Base-by-base conservation (phyloP, 1,284 basidiomycete genomes). In the Ganoderma sp. region DNA sequence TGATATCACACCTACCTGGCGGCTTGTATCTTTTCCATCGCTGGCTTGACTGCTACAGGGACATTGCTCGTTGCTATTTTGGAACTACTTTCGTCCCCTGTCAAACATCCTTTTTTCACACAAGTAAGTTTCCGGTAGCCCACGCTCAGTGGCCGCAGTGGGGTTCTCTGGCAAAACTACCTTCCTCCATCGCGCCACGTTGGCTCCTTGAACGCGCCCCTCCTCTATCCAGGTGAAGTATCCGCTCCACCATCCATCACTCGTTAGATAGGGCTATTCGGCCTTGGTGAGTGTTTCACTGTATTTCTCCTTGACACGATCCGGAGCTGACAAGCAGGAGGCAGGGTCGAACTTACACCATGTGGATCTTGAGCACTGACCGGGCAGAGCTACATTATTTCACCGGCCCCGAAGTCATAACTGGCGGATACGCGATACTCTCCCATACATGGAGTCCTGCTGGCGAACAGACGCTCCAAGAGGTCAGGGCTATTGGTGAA, bases 391-490 rank as follows among this genome's bases (percentile, higher is more conserved):
- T 60, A 7, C 66, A 63, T 12, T 64, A 28, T 48, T 67, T 67
- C 57, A 1, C 17, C 17, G 25, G 42, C 10, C 62, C 66, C 2
- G 45, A 63, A 19, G 57, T 10, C 14, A 61, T 67, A n/a, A 45
- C 39, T 0, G 61, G 52, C 10, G 66, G 66, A 0, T 67, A 67
- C 39, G 66, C 57, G 10, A 67, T 67, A n/a, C 66, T 67, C 43
- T 67, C 66, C 25, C 66, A 67, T 48, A 57, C 57, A 1, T 67
- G 66, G 66, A 39, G 56, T 39, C 43, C 57, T n/a, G 3, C 34
- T 8, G 19, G 50, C 34, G 62, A 67, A 28, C 57, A 63, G 15
- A 41, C 61, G 15, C 57, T 63, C 57, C 56, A 67, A 22, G 62
- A 67, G 37, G 41, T 67, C 1, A 39, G 56, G 37, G 56, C 12